Base-by-base conservation (phyloP, 2,329 filamentous ascomycete species). In the Ceratocystis albifundus region DNA sequence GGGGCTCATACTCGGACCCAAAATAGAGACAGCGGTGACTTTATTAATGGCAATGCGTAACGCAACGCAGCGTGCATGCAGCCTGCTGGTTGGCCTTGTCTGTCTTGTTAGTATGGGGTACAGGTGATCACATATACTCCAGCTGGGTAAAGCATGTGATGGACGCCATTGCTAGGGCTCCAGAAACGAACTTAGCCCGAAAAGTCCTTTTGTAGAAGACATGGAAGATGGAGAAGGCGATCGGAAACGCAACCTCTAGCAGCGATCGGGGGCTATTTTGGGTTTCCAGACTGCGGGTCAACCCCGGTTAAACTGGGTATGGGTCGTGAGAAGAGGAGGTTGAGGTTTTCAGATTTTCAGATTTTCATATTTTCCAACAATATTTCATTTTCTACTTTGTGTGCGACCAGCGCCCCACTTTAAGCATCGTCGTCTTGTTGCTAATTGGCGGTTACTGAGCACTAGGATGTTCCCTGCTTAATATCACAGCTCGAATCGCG, bases 91-190 rank as follows among this genome's bases (percentile, higher is more conserved):
- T 22, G 30, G 53, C 53, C 28, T 10, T 30, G 22, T 5, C 25
- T 57, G 46, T 20, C 17, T 50, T 25, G 46, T 50, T 57, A 57
- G 53, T 57, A 57, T 57, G 53, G 53, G 53, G 53, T 57, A 28
- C 53, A 57, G 53, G 30, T 57, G 53, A 57, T 57, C 53, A 57
- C 53, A 57, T 25, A 28, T n/a, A 57, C 53, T 7, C 15, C 30
- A 17, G 53, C 53, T 57, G 32, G 53, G 20, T 41, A 41, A 15
- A 41, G 36, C 36, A 41, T 41, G 36, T 41, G 36, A 41, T 41
- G 12, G 36, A 12, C 36, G 36, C 36, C 36, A 41, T 41, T 1
- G 3, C 12, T 41, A 41, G 36, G 10, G 1, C 36, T 3, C 10
- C 10, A 41, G 36, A 41, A 41, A 41, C 12, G 36, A 41, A 41